phyloP scores from a whole-genome alignment of 108 stramenopile species.

The Skeletonema marinoi region DNA sequence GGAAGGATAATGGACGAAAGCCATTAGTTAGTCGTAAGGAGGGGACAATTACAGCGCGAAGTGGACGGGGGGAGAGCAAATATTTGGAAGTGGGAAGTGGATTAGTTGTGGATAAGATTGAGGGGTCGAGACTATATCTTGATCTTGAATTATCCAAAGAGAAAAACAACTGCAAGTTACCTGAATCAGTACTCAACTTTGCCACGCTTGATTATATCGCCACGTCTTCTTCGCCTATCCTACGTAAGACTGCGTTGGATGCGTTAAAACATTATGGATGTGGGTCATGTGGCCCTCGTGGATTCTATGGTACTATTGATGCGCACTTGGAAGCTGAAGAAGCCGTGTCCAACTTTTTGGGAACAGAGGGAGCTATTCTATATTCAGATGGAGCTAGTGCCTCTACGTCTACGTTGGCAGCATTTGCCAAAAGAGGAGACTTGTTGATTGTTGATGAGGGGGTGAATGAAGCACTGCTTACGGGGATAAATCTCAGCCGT shows the following conservation, averaged over 20 bases:
- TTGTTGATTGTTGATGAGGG: conserved; percentile 94
- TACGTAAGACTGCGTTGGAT: conserved; percentile 25
- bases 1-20: conserved; percentile 76
- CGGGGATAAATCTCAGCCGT: conserved; percentile 88
- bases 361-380: conserved; percentile 91
- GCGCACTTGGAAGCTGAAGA: conserved; percentile 91
- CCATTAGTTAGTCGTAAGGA: conserved; percentile 57
- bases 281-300: conserved; percentile 98
- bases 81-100: conserved; percentile 1
- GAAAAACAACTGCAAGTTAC: conserved; percentile 11
- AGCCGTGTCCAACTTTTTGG: conserved; percentile 78
- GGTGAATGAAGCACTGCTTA: conserved; percentile 87
- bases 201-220: conserved; percentile 82
- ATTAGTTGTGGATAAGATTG: conserved; percentile 29
- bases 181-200: conserved; percentile 83
- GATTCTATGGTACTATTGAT: conserved; percentile 99
- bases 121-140: conserved; percentile 27
- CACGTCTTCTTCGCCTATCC: conserved; percentile 44
- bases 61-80: neutral
- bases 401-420: conserved; percentile 90
- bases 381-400: conserved; percentile 96
- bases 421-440: conserved; percentile 98
- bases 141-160: conserved; percentile 14
- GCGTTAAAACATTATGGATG: conserved; percentile 88
- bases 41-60: neutral